phyloP scores from a whole-genome alignment of 2,329 filamentous ascomycete genomes.

The Aspergillus fumigatiaffinis region DNA sequence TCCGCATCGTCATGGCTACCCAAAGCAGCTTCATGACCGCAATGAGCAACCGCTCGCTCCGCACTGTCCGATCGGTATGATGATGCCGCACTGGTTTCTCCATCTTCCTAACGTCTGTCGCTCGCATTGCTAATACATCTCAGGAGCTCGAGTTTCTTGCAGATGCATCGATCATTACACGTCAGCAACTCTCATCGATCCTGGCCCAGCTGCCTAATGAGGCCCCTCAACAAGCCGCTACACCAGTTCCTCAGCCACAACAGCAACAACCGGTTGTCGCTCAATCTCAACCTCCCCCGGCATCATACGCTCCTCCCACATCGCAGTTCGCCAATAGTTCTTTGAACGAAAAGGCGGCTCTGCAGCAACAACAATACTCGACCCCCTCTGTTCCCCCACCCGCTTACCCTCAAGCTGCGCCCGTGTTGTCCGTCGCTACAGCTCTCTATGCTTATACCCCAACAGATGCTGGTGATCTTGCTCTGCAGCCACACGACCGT shows the following conservation, averaged over 20 bases:
- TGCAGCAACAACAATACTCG: constrained; percentile 38
- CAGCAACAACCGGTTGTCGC: constrained; percentile 23
- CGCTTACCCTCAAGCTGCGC: constrained; percentile 47
- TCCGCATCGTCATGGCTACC: constrained; percentile 26
- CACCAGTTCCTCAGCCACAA: constrained; percentile 14
- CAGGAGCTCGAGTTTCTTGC: constrained; percentile 89
- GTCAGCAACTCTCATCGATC: constrained; percentile 71
- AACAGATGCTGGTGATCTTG: constrained; percentile 75
- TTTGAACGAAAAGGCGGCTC: constrained; percentile 40
- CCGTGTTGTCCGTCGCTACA: constrained; percentile 66
- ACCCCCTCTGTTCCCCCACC: constrained; percentile 48
- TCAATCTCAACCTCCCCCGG: constrained; percentile 29
- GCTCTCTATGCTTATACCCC: constrained; percentile 82
- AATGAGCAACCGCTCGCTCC: constrained; percentile 77
- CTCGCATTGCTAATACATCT: constrained; percentile 4
- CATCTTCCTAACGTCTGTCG: neutral
- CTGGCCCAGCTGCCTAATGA: constrained; percentile 65
- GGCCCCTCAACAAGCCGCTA: constrained; percentile 17
- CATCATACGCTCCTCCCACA: constrained; percentile 34
- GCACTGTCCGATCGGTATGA: constrained; percentile 78
- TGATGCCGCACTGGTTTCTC: neutral
- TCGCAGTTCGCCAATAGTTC: constrained; percentile 36
- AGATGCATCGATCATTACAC: constrained; percentile 74
- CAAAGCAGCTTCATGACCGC: constrained; percentile 43
- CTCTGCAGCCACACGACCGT: constrained; percentile 74